A percentile compares a stretch with the other conserved stretches of the same genome.
These are phyloP conservation scores for Gaultheria prostrata DNA, from an alignment of 148 eudicot species.

Conservation along the genomic window DNA sequence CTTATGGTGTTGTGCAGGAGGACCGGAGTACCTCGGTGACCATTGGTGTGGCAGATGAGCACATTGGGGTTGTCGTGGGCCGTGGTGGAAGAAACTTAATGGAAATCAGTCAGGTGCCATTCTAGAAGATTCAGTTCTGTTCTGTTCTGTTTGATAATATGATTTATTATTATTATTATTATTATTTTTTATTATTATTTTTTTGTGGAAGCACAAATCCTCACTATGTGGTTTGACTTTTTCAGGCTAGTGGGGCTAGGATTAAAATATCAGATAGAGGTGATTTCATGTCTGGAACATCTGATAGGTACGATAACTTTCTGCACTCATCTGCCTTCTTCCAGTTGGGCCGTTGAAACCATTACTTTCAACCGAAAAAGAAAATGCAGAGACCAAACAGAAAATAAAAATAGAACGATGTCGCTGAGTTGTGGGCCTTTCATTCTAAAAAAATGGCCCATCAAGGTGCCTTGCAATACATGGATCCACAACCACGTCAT, in stretches of 20 bases:
- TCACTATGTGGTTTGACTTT: slow-evolving; percentile 14
- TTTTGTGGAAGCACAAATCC: neutral
- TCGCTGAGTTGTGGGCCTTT: neutral
- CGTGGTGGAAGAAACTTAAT: slow-evolving; percentile 84
- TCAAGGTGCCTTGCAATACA: neutral
- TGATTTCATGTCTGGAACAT: slow-evolving; percentile 93
- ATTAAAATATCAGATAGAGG: slow-evolving; percentile 93
- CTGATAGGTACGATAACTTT: slow-evolving; percentile 57
- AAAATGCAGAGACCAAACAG: neutral
- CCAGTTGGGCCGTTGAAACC: neutral
- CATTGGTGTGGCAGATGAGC: slow-evolving; percentile 96
- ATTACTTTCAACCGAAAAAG: neutral
- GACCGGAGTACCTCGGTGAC: slow-evolving; percentile 69
- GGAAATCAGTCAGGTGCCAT: slow-evolving; percentile 81
- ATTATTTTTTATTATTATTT: neutral
- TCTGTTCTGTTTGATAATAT: neutral
- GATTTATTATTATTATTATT: no score
- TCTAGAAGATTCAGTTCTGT: neutral
- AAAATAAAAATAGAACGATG: neutral
- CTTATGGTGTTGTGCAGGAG: slow-evolving; percentile 44
- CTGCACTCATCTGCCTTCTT: neutral
- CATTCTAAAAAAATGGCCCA: neutral
- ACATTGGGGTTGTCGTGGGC: slow-evolving; percentile 89
- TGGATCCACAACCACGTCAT: neutral
- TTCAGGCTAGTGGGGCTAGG: slow-evolving; percentile 93